Evolutionary conservation across 345 rosid species (phyloP), one percentile per base, ranked within the genome.

Genomic region (Ricinus communis): DNA sequence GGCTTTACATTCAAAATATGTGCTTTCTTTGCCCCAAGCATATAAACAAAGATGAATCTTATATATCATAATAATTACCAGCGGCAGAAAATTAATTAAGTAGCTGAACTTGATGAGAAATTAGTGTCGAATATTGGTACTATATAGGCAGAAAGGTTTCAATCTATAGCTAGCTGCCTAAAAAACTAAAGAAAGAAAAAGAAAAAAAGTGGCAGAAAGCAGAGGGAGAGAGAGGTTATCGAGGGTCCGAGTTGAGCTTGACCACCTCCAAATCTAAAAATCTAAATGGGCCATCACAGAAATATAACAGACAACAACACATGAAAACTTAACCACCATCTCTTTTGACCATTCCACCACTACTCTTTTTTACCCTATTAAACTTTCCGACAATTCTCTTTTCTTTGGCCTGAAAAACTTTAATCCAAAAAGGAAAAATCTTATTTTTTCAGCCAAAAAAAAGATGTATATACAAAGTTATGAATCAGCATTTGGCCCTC

Each of bases 321-420:
- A 55, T 59, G 66, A 59, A 70, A 59, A 41, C 47, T 25, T 25
- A 65, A 73, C 57, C 65, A 58, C 66, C 58, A 21, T 72, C 65
- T 60, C 58, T 77, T 76, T 81, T 84, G 81, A 81, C 85, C 78
- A 68, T 47, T 76, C 83, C 75, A 83, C 77, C 61, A 53, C 55
- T 22, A 21, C 11, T 47, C 16, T 6, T 61, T 62, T 43, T 41
- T 1, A 3, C 61, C 45, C 28, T 0, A 5, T 30, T 33, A 38
- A 41, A 36, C 31, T 71, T 63, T 63, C 24, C 19, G 21, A 14
- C 62, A n/a, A n/a, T n/a, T n/a, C n/a, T n/a, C 52, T 56, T 45
- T 47, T 30, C 22, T 69, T 46, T 64, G 27, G n/a, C n/a, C 12
- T 30, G 28, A 8, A 46, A 30, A 22, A 31, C 21, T 31, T 21